Percentiles rank a stretch among this genome's conserved stretches.
Evolutionary conservation across 441 rosid genomes (phyloP).

Genomic region (Metrosideros polymorpha): DNA sequence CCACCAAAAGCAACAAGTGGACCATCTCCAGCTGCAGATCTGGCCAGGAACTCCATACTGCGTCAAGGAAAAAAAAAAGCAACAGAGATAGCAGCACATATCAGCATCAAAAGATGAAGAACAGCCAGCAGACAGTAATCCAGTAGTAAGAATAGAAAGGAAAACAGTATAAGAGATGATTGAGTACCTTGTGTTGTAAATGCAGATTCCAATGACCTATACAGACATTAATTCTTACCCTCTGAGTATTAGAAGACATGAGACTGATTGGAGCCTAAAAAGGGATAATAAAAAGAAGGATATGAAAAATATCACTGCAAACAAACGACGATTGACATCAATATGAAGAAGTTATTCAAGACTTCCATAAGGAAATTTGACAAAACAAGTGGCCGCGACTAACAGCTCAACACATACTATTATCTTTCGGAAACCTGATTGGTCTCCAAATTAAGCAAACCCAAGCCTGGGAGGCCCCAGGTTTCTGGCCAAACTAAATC

Average conservation of each 20-base stretch:
- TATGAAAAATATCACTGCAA: neutral
- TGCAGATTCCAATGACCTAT: neutral
- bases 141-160: neutral
- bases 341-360: neutral
- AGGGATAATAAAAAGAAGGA: neutral
- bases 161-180: neutral
- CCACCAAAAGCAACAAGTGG: constrained; percentile 98
- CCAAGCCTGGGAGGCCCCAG: neutral
- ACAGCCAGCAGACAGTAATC: neutral
- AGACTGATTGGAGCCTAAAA: neutral
- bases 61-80: constrained; percentile 9
- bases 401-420: neutral
- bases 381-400: neutral
- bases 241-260: no score
- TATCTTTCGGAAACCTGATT: neutral
- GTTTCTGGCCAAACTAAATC: neutral
- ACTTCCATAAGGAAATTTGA: neutral
- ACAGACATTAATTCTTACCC: neutral
- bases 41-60: constrained; percentile 93
- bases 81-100: neutral
- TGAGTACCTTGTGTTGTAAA: neutral
- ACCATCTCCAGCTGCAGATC: constrained; percentile 79
- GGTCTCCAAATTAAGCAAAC: neutral
- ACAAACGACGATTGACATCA: neutral
- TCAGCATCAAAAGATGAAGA: neutral